phyloP scores from a whole-genome alignment of 306 rosid species.

The Cajanus cajan region DNA sequence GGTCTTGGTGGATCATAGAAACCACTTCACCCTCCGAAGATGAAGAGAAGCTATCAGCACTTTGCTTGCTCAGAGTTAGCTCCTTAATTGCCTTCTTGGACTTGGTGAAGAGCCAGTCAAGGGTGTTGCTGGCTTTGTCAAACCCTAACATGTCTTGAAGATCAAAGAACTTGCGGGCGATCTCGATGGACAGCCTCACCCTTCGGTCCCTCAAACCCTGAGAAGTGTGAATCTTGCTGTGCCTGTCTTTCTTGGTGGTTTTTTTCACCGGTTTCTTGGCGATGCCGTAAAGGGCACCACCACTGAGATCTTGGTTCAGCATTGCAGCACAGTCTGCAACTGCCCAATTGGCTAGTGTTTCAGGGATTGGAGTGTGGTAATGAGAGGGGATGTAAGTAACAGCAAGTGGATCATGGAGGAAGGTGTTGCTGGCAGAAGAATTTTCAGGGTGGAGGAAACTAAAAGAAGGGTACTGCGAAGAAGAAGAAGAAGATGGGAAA shows the following conservation, averaged over 20 bases:
- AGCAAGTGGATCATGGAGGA: constrained; percentile 42
- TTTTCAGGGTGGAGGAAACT: constrained; percentile 38
- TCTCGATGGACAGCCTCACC: constrained; percentile 80
- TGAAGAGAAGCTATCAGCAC: constrained; percentile 31
- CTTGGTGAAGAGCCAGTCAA: constrained; percentile 87
- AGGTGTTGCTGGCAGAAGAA: constrained; percentile 27
- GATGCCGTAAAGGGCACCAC: constrained; percentile 2
- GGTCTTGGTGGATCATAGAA: constrained; percentile 28
- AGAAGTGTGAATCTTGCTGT: constrained; percentile 93
- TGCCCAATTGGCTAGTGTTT: constrained; percentile 33
- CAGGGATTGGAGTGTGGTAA: constrained; percentile 26
- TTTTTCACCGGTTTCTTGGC: constrained; percentile 36
- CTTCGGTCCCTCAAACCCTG: constrained; percentile 89
- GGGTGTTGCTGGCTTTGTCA: constrained; percentile 91
- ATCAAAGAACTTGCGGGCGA: constrained; percentile 90
- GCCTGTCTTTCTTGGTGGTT: constrained; percentile 67
- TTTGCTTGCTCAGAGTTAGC: constrained; percentile 31
- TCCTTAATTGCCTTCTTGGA: constrained; percentile 71
- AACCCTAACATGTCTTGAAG: constrained; percentile 96
- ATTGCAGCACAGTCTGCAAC: constrained; percentile 20
- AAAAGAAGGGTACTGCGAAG: constrained; percentile 33
- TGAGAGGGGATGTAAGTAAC: constrained; percentile 39
- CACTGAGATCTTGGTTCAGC: constrained; percentile 11
- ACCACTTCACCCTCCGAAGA: constrained; percentile 41
- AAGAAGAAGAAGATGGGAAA: constrained; percentile 39